Evolutionary conservation across 2,329 filamentous ascomycete genomes (phyloP).

Genomic region (Beauveria pseudobassiana): DNA sequence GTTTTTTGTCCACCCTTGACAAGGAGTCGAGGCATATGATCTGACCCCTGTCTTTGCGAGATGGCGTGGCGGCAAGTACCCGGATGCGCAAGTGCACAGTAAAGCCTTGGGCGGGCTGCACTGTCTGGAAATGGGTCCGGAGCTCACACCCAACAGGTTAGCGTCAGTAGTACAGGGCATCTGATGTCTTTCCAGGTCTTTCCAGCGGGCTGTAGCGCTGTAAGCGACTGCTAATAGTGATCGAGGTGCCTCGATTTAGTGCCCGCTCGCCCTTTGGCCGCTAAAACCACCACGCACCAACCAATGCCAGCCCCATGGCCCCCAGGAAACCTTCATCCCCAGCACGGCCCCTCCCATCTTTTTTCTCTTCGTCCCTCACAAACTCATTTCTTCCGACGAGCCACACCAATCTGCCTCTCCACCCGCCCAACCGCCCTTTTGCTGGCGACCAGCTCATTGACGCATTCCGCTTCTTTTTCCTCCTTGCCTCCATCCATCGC

Average conservation of each 20-base stretch:
- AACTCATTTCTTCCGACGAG: conserved; percentile 10
- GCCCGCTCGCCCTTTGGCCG: background rate
- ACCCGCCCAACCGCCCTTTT: conserved; percentile 5
- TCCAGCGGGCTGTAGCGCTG: background rate
- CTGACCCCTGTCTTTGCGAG: background rate
- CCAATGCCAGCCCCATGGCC: background rate
- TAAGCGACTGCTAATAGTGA: background rate
- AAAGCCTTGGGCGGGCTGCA: background rate
- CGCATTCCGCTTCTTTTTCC: conserved; percentile 14
- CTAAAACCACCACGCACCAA: background rate
- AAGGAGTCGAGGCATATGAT: conserved; percentile 2
- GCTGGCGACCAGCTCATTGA: conserved; percentile 12
- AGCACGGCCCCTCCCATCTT: background rate
- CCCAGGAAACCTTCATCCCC: background rate
- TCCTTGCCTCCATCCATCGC: conserved; percentile 15
- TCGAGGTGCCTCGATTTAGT: background rate
- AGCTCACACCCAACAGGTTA: background rate
- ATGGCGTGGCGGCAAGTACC: conserved; percentile 3
- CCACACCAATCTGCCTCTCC: background rate
- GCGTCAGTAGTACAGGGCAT: background rate
- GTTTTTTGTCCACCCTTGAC: too few relatives aligned
- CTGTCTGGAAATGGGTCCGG: background rate
- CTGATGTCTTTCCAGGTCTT: background rate
- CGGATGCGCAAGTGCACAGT: background rate
- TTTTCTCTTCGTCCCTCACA: conserved; percentile 10